These are phyloP conservation scores for Fonsecaea nubica DNA, from an alignment of 2,329 filamentous ascomycete genomes.

Conservation along the genomic window DNA sequence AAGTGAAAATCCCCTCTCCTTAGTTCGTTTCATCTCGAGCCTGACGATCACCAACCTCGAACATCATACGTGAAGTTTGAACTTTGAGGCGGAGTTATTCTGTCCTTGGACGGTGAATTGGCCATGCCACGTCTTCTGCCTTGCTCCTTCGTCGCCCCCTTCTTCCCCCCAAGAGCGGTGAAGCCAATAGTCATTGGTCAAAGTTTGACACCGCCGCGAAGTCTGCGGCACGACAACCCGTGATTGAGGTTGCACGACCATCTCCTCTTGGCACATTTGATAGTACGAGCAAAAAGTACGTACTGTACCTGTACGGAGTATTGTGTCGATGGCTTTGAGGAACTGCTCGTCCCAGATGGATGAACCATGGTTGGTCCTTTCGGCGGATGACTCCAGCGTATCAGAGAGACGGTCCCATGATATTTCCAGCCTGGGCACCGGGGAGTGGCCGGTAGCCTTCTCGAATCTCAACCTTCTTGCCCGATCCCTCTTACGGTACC, in stretches of 20 bases:
- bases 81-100: neutral
- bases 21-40: constrained; percentile 26
- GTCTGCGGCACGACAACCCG: constrained; percentile 9
- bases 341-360: neutral
- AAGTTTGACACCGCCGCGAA: constrained; percentile 4
- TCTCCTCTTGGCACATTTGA: constrained; percentile 1
- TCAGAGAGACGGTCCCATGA: neutral
- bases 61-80: constrained; percentile 3
- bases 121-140: constrained; percentile 5
- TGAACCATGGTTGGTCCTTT: neutral
- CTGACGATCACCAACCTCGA: constrained; percentile 13
- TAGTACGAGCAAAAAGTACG: neutral
- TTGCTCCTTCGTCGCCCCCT: neutral
- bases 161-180: neutral
- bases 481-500: neutral
- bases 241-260: constrained; percentile 7
- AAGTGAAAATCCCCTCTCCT: neutral
- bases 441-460: constrained; percentile 21
- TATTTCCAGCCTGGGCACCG: constrained; percentile 1
- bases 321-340: neutral
- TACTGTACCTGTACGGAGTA: neutral
- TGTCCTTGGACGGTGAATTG: neutral
- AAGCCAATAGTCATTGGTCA: neutral
- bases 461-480: neutral
- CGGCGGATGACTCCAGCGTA: neutral